phyloP scores from a whole-genome alignment of 2,329 filamentous ascomycete species.

The Sclerotiophoma versabilis region DNA sequence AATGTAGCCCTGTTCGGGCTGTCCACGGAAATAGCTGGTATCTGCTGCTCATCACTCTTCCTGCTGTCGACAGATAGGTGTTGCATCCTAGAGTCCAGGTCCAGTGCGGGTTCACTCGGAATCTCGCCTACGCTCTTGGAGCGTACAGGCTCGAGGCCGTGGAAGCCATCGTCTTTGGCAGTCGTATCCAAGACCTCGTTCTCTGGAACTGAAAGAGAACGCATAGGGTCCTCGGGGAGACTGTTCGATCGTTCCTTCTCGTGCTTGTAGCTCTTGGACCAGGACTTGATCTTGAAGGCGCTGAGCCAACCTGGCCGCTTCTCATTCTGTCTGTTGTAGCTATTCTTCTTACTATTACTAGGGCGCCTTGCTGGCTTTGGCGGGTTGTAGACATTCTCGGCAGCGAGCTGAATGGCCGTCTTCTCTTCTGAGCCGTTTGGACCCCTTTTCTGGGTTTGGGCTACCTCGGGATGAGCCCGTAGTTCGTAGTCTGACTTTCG shows the following conservation, averaged over 20 bases:
- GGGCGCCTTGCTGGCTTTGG: constrained; percentile 20
- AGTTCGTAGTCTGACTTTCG: constrained; percentile 35
- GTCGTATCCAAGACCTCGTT: constrained; percentile 21
- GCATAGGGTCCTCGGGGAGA: constrained; percentile 28
- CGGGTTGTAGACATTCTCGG: constrained; percentile 26
- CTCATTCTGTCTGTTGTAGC: constrained; percentile 27
- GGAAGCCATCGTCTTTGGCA: constrained; percentile 20
- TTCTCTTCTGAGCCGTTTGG: constrained; percentile 19
- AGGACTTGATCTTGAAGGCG: constrained; percentile 40
- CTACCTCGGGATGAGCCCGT: constrained; percentile 18
- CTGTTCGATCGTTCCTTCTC: constrained; percentile 34
- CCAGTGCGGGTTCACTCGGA: constrained; percentile 31
- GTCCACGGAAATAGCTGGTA: constrained; percentile 11
- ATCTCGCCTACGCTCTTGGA: constrained; percentile 47
- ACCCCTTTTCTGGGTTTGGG: not conserved
- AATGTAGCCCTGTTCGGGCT: constrained; percentile 17
- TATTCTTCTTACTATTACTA: constrained; percentile 29
- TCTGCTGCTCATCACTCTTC: constrained; percentile 17
- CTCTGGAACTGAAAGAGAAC: constrained; percentile 36
- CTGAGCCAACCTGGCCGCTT: constrained; percentile 42
- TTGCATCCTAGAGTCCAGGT: constrained; percentile 37
- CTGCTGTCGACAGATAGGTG: constrained; percentile 22
- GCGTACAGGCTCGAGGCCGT: constrained; percentile 36
- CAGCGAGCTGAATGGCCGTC: constrained; percentile 32
- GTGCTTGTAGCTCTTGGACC: constrained; percentile 33